Conservation (phyloP, 2,329 filamentous ascomycete genomes). For the Colletotrichum graminicola region DNA sequence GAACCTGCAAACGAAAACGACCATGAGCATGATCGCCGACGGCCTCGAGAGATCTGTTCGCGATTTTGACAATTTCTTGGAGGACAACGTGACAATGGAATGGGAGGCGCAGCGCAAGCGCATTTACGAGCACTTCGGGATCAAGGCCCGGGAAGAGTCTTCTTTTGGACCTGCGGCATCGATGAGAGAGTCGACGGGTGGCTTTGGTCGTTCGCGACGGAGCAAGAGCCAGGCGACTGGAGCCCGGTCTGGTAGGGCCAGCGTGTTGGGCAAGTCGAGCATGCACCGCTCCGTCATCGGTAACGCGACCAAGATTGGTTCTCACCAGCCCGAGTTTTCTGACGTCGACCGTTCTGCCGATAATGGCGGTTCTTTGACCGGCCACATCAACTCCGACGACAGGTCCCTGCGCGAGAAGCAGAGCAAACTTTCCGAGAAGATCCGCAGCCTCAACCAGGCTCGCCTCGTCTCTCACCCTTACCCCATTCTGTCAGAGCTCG, state of each 20-base stretch:
- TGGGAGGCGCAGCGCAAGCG: conserved; percentile 94
- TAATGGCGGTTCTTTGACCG: conserved; percentile 58
- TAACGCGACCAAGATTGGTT: conserved; percentile 75
- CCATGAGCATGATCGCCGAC: conserved; percentile 90
- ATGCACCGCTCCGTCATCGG: conserved; percentile 91
- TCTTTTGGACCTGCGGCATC: conserved; percentile 51
- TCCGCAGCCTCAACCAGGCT: conserved; percentile 81
- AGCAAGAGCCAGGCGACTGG: conserved; percentile 64
- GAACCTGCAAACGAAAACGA: conserved; percentile 90
- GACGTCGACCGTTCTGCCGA: conserved; percentile 74
- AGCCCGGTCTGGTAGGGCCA: conserved; percentile 67
- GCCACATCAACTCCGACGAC: conserved; percentile 73
- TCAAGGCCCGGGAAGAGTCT: conserved; percentile 71
- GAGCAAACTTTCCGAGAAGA: conserved; percentile 80
- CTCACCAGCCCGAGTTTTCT: conserved; percentile 71
- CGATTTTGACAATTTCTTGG: conserved; percentile 93
- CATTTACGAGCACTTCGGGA: conserved; percentile 97
- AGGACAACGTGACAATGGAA: conserved; percentile 94
- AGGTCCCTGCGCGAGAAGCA: conserved; percentile 88
- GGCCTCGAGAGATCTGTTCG: conserved; percentile 89
- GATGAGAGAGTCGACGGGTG: conserved; percentile 63
- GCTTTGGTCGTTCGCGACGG: conserved; percentile 71
- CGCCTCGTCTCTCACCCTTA: conserved; percentile 76
- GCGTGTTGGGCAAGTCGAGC: conserved; percentile 68
- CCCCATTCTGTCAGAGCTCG: conserved; percentile 81